Evolutionary conservation across 202 grass and related monocot genomes (phyloP).

Genomic region (Alloteropsis angusta): DNA sequence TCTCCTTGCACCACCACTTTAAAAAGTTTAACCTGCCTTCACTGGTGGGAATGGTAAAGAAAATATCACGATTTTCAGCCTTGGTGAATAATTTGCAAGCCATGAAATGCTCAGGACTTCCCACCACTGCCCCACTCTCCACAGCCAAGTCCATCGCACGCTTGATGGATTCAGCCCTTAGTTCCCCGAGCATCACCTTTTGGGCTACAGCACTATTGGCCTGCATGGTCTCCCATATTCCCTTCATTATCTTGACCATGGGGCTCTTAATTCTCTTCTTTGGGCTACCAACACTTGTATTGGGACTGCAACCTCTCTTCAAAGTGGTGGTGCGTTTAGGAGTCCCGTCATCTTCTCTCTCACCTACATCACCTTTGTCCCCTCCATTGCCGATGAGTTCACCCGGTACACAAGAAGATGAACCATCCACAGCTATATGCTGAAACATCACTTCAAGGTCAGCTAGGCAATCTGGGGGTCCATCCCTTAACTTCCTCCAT

Average conservation of each 20-base stretch:
- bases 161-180: neutral
- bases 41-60: no score
- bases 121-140: neutral
- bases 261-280: neutral
- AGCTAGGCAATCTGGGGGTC: neutral
- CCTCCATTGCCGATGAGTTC: no score
- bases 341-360: no score
- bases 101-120: no score
- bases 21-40: no score
- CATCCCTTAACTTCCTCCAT: neutral
- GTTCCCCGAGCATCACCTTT: neutral
- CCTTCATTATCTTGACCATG: neutral
- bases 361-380: no score
- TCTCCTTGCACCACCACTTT: no score
- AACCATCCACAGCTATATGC: neutral
- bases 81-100: no score
- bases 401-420: neutral
- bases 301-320: no score
- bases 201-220: neutral
- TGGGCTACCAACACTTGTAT: neutral
- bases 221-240: neutral
- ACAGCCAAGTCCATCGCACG: neutral
- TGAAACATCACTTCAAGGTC: neutral
- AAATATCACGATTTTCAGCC: no score
- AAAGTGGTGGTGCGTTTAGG: no score